These are phyloP conservation scores for Darksidea phi DNA, from an alignment of 495 filamentous ascomycete genomes.

Conservation along the genomic window DNA sequence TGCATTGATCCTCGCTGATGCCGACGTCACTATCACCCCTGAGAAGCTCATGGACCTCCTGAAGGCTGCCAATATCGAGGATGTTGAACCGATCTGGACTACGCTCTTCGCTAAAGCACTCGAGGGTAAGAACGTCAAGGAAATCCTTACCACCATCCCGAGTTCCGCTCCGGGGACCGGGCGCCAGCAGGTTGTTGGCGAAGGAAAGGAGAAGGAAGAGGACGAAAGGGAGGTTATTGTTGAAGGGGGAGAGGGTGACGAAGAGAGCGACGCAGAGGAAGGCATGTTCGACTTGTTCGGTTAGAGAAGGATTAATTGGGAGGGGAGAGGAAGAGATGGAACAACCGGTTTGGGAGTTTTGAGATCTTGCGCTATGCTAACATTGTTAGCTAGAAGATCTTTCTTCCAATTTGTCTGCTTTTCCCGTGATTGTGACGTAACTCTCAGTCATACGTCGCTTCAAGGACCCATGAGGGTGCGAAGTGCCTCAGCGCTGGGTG, in stretches of 20 bases:
- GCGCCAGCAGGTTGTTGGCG: background rate
- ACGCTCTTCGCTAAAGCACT: constrained; percentile 97
- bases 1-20: constrained; percentile 98
- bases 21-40: constrained; percentile 89
- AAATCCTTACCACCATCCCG: constrained; percentile 59
- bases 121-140: constrained; percentile 98
- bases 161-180: constrained; percentile 4
- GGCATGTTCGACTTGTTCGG: constrained; percentile 13
- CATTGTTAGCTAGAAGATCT: constrained; percentile 6
- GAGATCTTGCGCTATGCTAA: constrained; percentile 1
- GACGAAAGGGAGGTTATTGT: background rate
- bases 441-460: background rate
- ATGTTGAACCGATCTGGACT: constrained; percentile 97
- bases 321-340: background rate
- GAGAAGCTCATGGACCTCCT: constrained; percentile 91
- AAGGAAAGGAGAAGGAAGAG: background rate
- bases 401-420: constrained; percentile 5
- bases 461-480: too few relatives aligned
- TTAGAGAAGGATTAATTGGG: background rate
- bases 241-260: constrained; percentile 3
- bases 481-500: too few relatives aligned
- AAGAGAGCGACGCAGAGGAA: background rate
- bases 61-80: constrained; percentile 77
- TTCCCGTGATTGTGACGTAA: background rate
- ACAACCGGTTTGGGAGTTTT: constrained; percentile 13